Base-by-base conservation (phyloP, 2,329 filamentous ascomycete genomes). In the Pseudocercospora musae region DNA sequence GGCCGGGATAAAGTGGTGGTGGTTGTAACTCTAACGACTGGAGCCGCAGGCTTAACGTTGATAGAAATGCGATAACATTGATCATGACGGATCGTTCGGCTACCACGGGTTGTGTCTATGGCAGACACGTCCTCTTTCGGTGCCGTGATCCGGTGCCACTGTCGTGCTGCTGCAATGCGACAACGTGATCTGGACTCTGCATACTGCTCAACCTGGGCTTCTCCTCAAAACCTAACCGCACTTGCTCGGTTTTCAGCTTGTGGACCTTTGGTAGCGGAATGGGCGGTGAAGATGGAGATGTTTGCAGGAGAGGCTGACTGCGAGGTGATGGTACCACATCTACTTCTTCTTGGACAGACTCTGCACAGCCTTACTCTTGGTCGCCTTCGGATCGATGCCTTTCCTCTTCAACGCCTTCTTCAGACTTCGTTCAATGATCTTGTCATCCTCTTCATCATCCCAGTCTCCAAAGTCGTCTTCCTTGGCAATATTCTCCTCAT, bases 381-480 rank as follows among this genome's bases (percentile, higher is more conserved):
- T 69, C 23, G 69, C 72, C 66, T 77, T 81, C 0, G 80, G 80
- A 66, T 83, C 77, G 57, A 78, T 75, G 23, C 81, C 81, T 71
- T 82, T 83, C 67, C 74, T 74, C 60, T 80, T 75, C 62, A 82
- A 62, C 15, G 74, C 70, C 64, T 75, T 75, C 53, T 77, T 78
- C 67, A 78, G 72, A 27, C 75, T 78, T 40, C 78, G 73, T 70
- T 82, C 76, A 62, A 83, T 82, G 62, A 78, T 78, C 68, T 74
- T 74, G 53, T 76, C 68, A 64, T 83, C 81, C 65, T 82, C 81
- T n/a, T 81, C 79, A 5, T 81, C 79, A 54, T 82, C 80, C 62
- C 77, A 83, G 27, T 78, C 80, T 31, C 79, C 81, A 74, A 83
- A 83, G 60, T 76, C 52, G 6, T 40, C 52, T 9, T 54, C 52